Base-by-base conservation (phyloP, 2,329 filamentous ascomycete genomes). In the Apiospora saccharicola region DNA sequence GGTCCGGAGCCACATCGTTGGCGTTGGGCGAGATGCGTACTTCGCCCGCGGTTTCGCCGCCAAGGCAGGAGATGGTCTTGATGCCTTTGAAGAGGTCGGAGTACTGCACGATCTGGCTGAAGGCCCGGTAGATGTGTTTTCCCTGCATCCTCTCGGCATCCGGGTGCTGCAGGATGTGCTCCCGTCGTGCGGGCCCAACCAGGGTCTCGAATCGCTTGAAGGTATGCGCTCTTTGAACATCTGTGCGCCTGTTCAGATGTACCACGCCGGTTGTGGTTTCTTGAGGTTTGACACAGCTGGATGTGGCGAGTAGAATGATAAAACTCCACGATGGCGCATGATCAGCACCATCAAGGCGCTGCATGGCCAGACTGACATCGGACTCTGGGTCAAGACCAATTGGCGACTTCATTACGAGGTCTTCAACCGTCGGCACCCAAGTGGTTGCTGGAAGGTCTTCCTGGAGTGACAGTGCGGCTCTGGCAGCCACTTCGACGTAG, bases 141-240 rank as follows among this genome's bases (percentile, higher is more conserved):
- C 80, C 80, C 69, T 79, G 77, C 67, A 82, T 78, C n/a, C 77
- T 78, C 53, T 81, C 80, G 1, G 73, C 75, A 3, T 80, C 73
- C 0, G 73, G 71, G 30, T 75, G 71, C 4, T 74, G 57, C 12
- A 81, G 69, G 30, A 82, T 24, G 19, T 74, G 53, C 19, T 74
- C 67, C 70, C 75, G 78, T 13, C 76, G 76, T 24, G 80, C 61
- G 44, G 77, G 75, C 12, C 74, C 78, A 26, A 80, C 75, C 4
- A 83, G 73, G 5, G 80, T 77, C 61, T 79, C 79, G 47, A 77
- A 81, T 3, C 79, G 77, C 1, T 72, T 71, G 64, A 83, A 81
- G 46, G 79, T 77, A 4, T 71, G 68, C 6, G 75, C 75, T 19
- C 69, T 22, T 68, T 73, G 69, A 78, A 57, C 79, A 76, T 75